Percentiles rank a stretch among this genome's conserved stretches.
phyloP scores from a whole-genome alignment of 2,329 filamentous ascomycete species.

The Colletotrichum lindemuthianum region DNA sequence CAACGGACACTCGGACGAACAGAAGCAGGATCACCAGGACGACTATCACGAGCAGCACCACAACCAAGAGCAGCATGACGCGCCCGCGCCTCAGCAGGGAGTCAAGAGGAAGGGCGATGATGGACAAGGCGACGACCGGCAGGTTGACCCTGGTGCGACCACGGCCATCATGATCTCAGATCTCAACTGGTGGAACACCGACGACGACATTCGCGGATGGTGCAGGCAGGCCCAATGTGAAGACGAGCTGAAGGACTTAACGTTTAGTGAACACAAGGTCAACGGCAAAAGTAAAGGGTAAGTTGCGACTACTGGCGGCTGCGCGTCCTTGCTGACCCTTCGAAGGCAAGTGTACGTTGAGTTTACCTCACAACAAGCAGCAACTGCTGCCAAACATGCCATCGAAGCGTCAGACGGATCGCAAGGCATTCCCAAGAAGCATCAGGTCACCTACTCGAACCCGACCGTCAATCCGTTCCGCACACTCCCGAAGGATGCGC shows the following conservation, averaged over 20 bases:
- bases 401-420: constrained; percentile 74
- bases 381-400: constrained; percentile 84
- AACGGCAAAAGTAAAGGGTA: constrained; percentile 99
- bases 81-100: constrained; percentile 58
- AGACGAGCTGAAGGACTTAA: constrained; percentile 88
- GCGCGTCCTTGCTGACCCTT: constrained; percentile 2
- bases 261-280: constrained; percentile 98
- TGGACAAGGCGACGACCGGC: constrained; percentile 54
- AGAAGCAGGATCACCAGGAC: constrained; percentile 48
- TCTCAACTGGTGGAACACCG: constrained; percentile 95
- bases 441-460: constrained; percentile 78
- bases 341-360: constrained; percentile 82
- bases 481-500: constrained; percentile 89
- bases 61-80: constrained; percentile 41
- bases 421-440: constrained; percentile 72
- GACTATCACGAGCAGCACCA: constrained; percentile 35
- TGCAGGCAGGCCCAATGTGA: constrained; percentile 82
- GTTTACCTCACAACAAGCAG: constrained; percentile 83
- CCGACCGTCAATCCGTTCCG: constrained; percentile 87
- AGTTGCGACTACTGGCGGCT: constrained; percentile 25
- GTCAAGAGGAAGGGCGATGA: constrained; percentile 67
- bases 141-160: constrained; percentile 68
- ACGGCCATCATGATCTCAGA: constrained; percentile 87
- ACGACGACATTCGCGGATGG: constrained; percentile 94
- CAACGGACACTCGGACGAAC: constrained; percentile 48